Conservation (phyloP, 345 rosid genomes). For the Dipteronia dyeriana region DNA sequence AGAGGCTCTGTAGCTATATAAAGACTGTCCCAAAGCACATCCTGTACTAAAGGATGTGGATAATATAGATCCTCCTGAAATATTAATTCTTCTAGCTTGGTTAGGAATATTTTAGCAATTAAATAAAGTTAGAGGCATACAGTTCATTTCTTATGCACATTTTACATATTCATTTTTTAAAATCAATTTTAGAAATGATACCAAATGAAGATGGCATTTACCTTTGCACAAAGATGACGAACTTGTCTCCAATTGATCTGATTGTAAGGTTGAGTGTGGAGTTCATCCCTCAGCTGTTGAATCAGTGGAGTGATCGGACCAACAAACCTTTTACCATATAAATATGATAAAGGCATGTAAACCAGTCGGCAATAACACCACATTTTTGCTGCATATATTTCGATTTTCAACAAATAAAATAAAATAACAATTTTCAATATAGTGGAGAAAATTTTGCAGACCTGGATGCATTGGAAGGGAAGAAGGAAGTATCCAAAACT, state of each 20-base stretch:
- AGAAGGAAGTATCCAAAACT: constrained; percentile 40
- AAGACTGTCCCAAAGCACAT: constrained; percentile 33
- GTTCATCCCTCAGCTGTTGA: constrained; percentile 33
- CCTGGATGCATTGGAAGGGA: constrained; percentile 37
- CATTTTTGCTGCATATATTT: constrained; percentile 35
- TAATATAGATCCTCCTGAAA: constrained; percentile 19
- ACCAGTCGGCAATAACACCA: constrained; percentile 43
- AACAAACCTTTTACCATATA: constrained; percentile 40
- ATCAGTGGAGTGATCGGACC: constrained; percentile 42
- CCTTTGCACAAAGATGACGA: constrained; percentile 23
- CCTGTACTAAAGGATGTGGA: constrained; percentile 19
- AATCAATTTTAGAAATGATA: neutral
- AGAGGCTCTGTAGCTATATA: constrained; percentile 30
- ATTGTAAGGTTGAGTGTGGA: constrained; percentile 30
- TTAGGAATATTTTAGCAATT: neutral
- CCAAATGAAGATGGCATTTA: neutral
- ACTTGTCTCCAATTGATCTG: constrained; percentile 25
- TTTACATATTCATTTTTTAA: too few species aligned
- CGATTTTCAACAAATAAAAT: too few species aligned
- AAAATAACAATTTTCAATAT: too few species aligned
- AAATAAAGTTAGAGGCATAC: too few species aligned
- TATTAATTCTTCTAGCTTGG: too few species aligned
- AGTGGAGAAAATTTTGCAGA: constrained; percentile 2
- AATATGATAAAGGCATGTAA: constrained; percentile 42
- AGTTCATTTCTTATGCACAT: too few species aligned